Percentiles rank a stretch among this genome's conserved stretches.
phyloP scores from a whole-genome alignment of 2,329 filamentous ascomycete species.

The Periglandula ipomoeae region DNA sequence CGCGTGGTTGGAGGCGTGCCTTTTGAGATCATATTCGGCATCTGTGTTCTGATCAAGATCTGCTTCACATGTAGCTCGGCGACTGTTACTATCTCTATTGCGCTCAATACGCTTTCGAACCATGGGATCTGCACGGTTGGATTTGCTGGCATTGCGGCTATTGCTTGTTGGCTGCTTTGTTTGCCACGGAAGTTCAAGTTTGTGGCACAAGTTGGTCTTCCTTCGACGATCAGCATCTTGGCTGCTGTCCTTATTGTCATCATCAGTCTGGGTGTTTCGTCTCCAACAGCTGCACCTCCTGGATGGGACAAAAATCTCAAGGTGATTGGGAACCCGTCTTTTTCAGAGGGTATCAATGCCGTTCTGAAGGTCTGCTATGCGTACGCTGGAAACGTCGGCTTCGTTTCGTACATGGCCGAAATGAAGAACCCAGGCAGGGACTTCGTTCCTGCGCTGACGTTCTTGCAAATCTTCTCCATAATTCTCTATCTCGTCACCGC shows the following conservation, averaged over 20 bases:
- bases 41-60: constrained; percentile 64
- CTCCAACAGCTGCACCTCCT: constrained; percentile 19
- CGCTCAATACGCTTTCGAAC: constrained; percentile 57
- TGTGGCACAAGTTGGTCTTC: constrained; percentile 21
- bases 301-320: constrained; percentile 21
- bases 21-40: constrained; percentile 24
- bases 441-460: constrained; percentile 21
- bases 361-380: constrained; percentile 27
- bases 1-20: constrained; percentile 33
- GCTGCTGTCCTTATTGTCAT: constrained; percentile 28
- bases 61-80: constrained; percentile 62
- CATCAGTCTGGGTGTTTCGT: constrained; percentile 23
- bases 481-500: constrained; percentile 24
- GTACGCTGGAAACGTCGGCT: constrained; percentile 28
- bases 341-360: constrained; percentile 22
- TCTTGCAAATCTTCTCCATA: constrained; percentile 24
- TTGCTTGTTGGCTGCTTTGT: constrained; percentile 54
- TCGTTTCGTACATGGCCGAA: constrained; percentile 27
- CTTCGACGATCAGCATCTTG: constrained; percentile 24
- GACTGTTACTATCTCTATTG: constrained; percentile 56
- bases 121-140: constrained; percentile 56
- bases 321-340: constrained; percentile 20
- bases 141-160: too few relatives aligned
- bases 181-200: constrained; percentile 56
- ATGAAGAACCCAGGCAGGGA: constrained; percentile 24